phyloP scores from a whole-genome alignment of 768 basidiomycete species.

The Ramaria rubella region DNA sequence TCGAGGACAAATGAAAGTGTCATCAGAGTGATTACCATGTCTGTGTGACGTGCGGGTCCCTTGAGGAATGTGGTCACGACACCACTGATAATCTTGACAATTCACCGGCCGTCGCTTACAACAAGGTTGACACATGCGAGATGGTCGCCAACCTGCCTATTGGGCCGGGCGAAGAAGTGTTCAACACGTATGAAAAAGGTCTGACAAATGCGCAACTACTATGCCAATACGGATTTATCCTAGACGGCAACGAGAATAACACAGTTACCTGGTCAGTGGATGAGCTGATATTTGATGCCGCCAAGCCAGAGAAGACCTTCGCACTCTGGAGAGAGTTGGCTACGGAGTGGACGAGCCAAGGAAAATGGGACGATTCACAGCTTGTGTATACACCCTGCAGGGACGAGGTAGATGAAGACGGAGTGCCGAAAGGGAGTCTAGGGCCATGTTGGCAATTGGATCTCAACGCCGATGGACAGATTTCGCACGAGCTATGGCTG shows the following conservation, averaged over 20 bases:
- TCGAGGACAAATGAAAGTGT: background rate
- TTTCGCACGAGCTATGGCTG: slow-evolving; percentile 12
- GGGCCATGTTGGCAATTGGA: background rate
- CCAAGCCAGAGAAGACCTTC: background rate
- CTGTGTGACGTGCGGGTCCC: slow-evolving; percentile 63
- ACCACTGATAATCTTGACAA: slow-evolving; percentile 18
- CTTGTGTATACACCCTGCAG: background rate
- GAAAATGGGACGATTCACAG: background rate
- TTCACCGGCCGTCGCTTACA: background rate
- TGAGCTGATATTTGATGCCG: slow-evolving; percentile 2
- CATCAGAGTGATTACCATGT: slow-evolving; percentile 66
- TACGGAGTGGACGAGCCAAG: background rate
- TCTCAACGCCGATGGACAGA: slow-evolving; percentile 12
- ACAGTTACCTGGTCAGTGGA: slow-evolving; percentile 13
- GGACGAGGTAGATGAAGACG: background rate
- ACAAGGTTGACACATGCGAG: slow-evolving; percentile 36
- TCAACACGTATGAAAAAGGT: slow-evolving; percentile 71
- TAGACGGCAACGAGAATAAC: slow-evolving; percentile 71
- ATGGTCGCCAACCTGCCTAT: slow-evolving; percentile 60
- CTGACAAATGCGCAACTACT: slow-evolving; percentile 62
- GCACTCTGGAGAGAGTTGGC: background rate
- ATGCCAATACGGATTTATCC: slow-evolving; percentile 62
- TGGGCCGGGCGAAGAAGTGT: slow-evolving; percentile 48
- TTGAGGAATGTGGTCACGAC: slow-evolving; percentile 65
- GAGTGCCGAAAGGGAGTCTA: background rate